Evolutionary conservation across 2,329 filamentous ascomycete genomes (phyloP), one percentile per base, ranked within the genome.

Genomic region (Cordyceps farinosa): DNA sequence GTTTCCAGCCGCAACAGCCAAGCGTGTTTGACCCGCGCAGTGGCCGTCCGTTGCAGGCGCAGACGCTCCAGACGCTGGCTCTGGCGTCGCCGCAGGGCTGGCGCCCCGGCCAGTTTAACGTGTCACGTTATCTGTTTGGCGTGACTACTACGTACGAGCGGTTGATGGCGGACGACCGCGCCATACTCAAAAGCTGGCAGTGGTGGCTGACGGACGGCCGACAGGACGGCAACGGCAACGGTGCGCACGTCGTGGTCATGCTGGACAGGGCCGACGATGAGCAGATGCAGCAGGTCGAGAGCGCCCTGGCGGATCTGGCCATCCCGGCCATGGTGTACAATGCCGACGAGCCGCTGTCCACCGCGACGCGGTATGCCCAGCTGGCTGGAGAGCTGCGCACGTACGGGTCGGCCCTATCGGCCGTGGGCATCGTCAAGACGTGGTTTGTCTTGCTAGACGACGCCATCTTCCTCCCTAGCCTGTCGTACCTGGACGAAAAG

Each of bases 391-490:
- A 73, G 27, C 67, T 79, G 45, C 71, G 73, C 48, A 69, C 69
- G 5, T 73, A 75, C 50, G 70, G 69, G 5, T 73, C 71, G 2
- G 73, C 70, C 5, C 66, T 80, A 5, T 71, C 72, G 1, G 72
- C 73, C 6, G 74, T 73, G 15, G 76, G 75, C 4, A 69, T 73
- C 27, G 66, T 68, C 51, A 80, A 79, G 71, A 72, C 69, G 50
- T 81, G 77, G 72, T 76, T 77, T 44, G 79, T 74, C 1, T 70
- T 82, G 1, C 66, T 82, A 1, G 80, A 82, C 38, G 79, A 82
- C 65, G 75, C 78, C 61, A 71, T 80, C 55, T 82, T 82, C 67
- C 74, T 82, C 53, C 79, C 80, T 0, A 77, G 76, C 44, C 67
- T 81, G 38, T 69, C 71, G 0, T 70, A 74, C 48, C 74, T 82